phyloP scores from a whole-genome alignment of 805 yeast species.

The Priceomyces fermenticarens region DNA sequence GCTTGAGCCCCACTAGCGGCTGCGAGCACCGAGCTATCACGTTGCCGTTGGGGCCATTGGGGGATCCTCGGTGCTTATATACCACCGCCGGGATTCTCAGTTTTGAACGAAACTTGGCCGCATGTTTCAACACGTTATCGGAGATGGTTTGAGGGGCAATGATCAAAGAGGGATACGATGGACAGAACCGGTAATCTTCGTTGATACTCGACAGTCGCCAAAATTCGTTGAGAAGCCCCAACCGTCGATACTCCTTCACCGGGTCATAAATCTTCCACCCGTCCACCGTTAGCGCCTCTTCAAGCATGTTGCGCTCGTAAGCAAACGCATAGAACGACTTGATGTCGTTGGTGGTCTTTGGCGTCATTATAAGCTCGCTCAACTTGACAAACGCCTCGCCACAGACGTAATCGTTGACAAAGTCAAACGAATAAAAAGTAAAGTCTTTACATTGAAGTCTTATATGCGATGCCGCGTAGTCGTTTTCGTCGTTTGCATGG shows the following conservation, averaged over 20 bases:
- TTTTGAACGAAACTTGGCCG: conserved; percentile 83
- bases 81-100: conserved; percentile 78
- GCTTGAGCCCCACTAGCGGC: conserved; percentile 88
- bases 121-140: conserved; percentile 79
- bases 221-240: conserved; percentile 50
- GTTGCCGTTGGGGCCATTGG: conserved; percentile 63
- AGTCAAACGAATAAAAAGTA: conserved; percentile 75
- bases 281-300: conserved; percentile 43
- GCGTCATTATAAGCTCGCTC: conserved; percentile 60
- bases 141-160: conserved; percentile 76
- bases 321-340: conserved; percentile 69
- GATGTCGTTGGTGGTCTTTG: conserved; percentile 41
- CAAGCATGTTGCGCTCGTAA: conserved; percentile 73
- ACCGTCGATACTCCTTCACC: conserved; percentile 64
- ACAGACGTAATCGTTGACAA: conserved; percentile 55
- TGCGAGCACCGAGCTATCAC: conserved; percentile 88
- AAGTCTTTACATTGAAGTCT: conserved; percentile 82
- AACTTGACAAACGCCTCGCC: conserved; percentile 72
- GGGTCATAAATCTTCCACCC: conserved; percentile 77
- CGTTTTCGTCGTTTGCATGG: conserved; percentile 17
- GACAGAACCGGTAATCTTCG: conserved; percentile 59
- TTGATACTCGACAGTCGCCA: conserved; percentile 79
- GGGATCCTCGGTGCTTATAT: conserved; percentile 56
- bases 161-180: conserved; percentile 68
- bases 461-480: conserved; percentile 50